These are phyloP conservation scores for Amanita pallidorosea DNA, from an alignment of 768 basidiomycete species.

Conservation along the genomic window DNA sequence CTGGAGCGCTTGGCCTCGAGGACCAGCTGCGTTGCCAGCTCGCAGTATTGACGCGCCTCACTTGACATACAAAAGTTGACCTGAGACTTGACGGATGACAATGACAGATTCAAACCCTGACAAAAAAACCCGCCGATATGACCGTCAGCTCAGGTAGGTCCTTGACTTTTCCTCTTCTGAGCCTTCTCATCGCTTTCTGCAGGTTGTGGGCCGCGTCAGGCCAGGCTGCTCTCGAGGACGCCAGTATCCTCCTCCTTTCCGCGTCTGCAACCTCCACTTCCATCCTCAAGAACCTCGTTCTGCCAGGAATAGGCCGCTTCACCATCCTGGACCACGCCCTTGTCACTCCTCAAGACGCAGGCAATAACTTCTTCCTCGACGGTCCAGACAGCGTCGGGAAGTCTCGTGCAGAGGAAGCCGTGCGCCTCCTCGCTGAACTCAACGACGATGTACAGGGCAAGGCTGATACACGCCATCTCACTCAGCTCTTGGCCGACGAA, in stretches of 20 bases:
- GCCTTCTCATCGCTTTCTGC: neutral
- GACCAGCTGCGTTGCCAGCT: constrained; percentile 82
- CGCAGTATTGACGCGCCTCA: constrained; percentile 63
- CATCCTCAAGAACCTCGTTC: constrained; percentile 91
- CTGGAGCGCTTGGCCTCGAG: constrained; percentile 81
- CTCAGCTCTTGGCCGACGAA: constrained; percentile 45
- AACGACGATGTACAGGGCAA: constrained; percentile 77
- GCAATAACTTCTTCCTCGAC: constrained; percentile 94
- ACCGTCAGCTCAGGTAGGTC: constrained; percentile 79
- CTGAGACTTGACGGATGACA: too few relatives aligned
- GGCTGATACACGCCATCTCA: constrained; percentile 46
- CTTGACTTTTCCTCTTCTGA: neutral
- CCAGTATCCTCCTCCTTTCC: constrained; percentile 73
- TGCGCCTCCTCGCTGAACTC: constrained; percentile 67
- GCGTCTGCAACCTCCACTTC: constrained; percentile 79
- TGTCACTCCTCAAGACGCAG: constrained; percentile 68
- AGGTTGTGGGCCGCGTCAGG: constrained; percentile 93
- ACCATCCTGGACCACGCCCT: constrained; percentile 68
- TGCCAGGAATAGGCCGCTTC: constrained; percentile 94
- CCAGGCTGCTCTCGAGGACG: constrained; percentile 78
- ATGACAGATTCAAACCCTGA: constrained; percentile 30
- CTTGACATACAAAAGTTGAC: constrained; percentile 11
- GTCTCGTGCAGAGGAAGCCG: constrained; percentile 69
- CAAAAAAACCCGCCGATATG: constrained; percentile 83
- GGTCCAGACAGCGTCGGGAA: constrained; percentile 69